Percentiles rank a stretch among this genome's conserved stretches.
These are phyloP conservation scores for Apophysomyces ossiformis DNA, from an alignment of 371 early-diverging fungal species.

Conservation along the genomic window DNA sequence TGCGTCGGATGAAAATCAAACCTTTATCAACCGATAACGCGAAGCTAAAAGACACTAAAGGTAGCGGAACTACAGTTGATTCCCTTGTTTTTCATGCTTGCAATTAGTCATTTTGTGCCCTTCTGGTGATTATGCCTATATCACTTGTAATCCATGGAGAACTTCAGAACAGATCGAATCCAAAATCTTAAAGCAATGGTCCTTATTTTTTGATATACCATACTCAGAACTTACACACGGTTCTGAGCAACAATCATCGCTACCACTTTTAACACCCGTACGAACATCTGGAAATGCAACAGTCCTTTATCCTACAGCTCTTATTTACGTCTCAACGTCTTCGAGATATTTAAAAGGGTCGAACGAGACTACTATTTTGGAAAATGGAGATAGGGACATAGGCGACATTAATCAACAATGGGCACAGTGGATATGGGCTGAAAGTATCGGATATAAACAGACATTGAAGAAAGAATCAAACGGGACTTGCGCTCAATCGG, in stretches of 20 bases:
- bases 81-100: neutral
- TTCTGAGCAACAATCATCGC: neutral
- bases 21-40: conserved; percentile 26
- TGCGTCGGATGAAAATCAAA: conserved; percentile 37
- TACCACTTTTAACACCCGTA: conserved; percentile 21
- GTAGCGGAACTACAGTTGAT: conserved; percentile 13
- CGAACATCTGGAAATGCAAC: conserved; percentile 23
- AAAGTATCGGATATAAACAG: conserved; percentile 9
- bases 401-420: conserved; percentile 49
- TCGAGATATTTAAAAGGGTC: conserved; percentile 30
- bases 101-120: conserved; percentile 39
- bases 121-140: conserved; percentile 35
- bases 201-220: conserved; percentile 39
- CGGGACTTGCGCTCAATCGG: conserved; percentile 3
- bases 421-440: conserved; percentile 43
- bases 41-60: conserved; percentile 26
- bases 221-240: neutral
- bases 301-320: conserved; percentile 36
- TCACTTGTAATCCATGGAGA: conserved; percentile 17
- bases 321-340: conserved; percentile 38
- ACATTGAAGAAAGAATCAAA: neutral
- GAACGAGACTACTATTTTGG: conserved; percentile 31
- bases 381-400: conserved; percentile 41
- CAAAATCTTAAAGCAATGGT: conserved; percentile 37
- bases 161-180: conserved; percentile 30